Base-by-base conservation (phyloP, 306 rosid species). In the Ammopiptanthus mongolicus region DNA sequence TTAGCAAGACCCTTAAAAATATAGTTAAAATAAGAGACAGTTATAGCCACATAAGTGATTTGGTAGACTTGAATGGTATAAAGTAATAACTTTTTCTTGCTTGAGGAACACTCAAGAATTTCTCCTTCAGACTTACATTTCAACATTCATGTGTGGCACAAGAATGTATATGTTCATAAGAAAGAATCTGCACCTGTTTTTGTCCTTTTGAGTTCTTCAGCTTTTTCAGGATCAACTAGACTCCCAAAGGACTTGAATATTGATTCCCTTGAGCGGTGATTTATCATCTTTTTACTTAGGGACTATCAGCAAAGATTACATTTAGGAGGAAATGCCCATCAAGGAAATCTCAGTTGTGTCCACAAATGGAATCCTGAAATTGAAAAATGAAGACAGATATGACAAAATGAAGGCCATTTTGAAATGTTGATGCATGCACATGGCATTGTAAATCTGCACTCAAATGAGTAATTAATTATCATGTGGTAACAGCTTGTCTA, bases 111-210 rank as follows among this genome's bases (percentile, higher is more conserved):
- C 4, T 11, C 1, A 41, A 41, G 47, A 41, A 41, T 41, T 41
- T 41, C 12, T 41, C 47, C 47, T 41, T 41, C 14, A 2, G 4
- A 10, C 47, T 41, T 41, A 41, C 52, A 55, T 31, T 71, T 63
- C 36, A 73, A 23, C 23, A 65, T 73, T 73, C 19, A 79, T 33
- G 55, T 39, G 21, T 41, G 33, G 48, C 21, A 42, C 13, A 47
- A 8, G 17, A 8, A 47, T 56, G 56, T 18, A 36, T 63, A 36
- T 63, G 1, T 5, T 64, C 8, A 65, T 39, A 52, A 52, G 73
- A 68, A 21, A 66, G n/a, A 68, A 65, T 48, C 25, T 17, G 56
- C 69, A 89, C 97, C 92, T 80, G 82, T 66, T 82, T 81, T 91
- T 23, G 88, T 83, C 56, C 76, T 87, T 68, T 71, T 78, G 65